These are phyloP conservation scores for sorghum (Sorghum bicolor) DNA, from an alignment of 176 grass and related monocot species.

Conservation along the genomic window DNA sequence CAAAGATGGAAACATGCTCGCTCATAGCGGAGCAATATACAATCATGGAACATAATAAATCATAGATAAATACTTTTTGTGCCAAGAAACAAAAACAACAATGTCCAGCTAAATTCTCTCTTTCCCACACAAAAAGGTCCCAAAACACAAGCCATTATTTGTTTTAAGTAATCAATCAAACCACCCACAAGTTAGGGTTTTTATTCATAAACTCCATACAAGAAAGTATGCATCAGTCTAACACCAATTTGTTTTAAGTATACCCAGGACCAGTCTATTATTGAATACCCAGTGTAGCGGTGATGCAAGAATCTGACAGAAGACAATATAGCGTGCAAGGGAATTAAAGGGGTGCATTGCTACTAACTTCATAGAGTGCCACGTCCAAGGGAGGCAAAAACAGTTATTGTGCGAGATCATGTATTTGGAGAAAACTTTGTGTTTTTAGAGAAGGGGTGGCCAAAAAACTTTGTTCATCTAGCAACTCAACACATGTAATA, in stretches of 20 bases:
- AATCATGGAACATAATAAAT: slow-evolving; percentile 9
- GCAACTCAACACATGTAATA: not conserved
- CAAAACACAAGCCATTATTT: slow-evolving; percentile 5
- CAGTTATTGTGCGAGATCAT: not conserved
- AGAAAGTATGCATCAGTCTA: not conserved
- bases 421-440: not conserved
- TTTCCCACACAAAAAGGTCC: not conserved
- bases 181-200: not conserved
- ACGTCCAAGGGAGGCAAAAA: not conserved
- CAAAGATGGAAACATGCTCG: not conserved
- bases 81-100: not conserved
- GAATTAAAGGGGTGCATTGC: not conserved
- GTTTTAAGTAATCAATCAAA: not conserved
- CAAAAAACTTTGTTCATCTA: not conserved
- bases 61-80: not conserved
- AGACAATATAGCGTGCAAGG: not conserved
- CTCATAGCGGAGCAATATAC: not conserved
- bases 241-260: not conserved
- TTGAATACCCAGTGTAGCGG: not conserved
- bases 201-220: not conserved
- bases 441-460: not conserved
- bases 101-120: not conserved
- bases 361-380: not conserved
- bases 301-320: not conserved
- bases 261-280: not conserved